Conservation (phyloP, 1,139 yeast species). For the Kurtzmaniella natalensis region DNA sequence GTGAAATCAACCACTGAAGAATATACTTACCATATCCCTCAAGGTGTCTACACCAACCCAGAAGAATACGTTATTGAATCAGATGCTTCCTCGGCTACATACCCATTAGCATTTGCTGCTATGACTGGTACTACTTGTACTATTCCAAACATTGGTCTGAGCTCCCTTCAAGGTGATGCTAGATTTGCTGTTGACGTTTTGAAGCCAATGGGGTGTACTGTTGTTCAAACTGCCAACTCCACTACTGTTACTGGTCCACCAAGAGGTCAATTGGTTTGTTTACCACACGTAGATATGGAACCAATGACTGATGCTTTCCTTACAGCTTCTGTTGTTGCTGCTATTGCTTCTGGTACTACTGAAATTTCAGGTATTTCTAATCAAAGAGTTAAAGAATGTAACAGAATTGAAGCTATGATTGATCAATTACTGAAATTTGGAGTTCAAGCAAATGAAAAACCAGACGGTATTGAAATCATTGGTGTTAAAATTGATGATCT, state of each 20-base stretch:
- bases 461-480: slow-evolving; percentile 86
- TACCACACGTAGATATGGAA: slow-evolving; percentile 88
- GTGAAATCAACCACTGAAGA: slow-evolving; percentile 63
- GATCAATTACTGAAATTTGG: slow-evolving; percentile 86
- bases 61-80: slow-evolving; percentile 84
- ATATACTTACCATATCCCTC: slow-evolving; percentile 86
- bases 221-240: slow-evolving; percentile 72
- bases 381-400: slow-evolving; percentile 96
- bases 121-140: slow-evolving; percentile 90
- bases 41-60: slow-evolving; percentile 77
- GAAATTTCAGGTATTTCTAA: slow-evolving; percentile 94
- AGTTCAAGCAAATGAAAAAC: slow-evolving; percentile 75
- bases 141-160: slow-evolving; percentile 88
- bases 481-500: slow-evolving; percentile 50
- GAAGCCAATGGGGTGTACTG: slow-evolving; percentile 92
- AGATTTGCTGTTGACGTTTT: slow-evolving; percentile 91
- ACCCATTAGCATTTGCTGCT: slow-evolving; percentile 98
- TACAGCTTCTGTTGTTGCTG: slow-evolving; percentile 96
- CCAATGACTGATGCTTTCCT: slow-evolving; percentile 99
- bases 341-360: slow-evolving; percentile 68
- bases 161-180: slow-evolving; percentile 96
- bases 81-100: slow-evolving; percentile 98
- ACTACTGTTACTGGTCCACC: slow-evolving; percentile 93
- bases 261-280: slow-evolving; percentile 60
- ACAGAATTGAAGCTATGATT: slow-evolving; percentile 94